Evolutionary conservation across 176 grass and related monocot species (phyloP), one percentile per base, ranked within the genome.

Genomic region (Avena eriantha): DNA sequence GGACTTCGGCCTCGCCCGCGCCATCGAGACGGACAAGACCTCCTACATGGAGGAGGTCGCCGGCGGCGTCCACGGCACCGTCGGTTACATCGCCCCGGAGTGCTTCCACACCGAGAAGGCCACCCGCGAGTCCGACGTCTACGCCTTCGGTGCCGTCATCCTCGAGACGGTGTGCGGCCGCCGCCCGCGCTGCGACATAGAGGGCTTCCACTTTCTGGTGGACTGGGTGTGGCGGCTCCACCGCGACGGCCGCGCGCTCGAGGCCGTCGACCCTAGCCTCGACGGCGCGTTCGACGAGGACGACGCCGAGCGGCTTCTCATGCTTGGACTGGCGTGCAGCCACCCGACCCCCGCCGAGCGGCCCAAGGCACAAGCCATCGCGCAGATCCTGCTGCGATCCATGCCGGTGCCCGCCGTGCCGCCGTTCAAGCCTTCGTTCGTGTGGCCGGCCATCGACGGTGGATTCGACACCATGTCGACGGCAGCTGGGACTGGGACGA

Each of bases 91-190:
- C 31, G 97, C 97, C 9, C 94, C 94, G 0, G 97, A 99, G 84
- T 99, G 87, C 86, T 99, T 99, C 94, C 96, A 94, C 93, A 96
- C 93, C 10, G 96, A 94, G 57, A 92, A 91, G 86, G 96, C 96
- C 36, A 98, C 96, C 7, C 92, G 93, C 3, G 93, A 98, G 86
- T 96, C 96, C 12, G 96, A 98, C 64, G 88, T 98, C 22, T 98
- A 88, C 55, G 93, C 83, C 16, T 98, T 98, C 61, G 96, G 96
- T 47, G 96, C 93, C 73, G 88, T 95, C 56, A 82, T 96, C 19
- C 82, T 98, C 3, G 93, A 98, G 92, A 88, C 90, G 1, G 93
- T 96, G 2, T 94, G 90, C 82, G 92, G 96, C 79, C 92, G 93
- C 70, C 92, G 93, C 39, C 93, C 93, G 13, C 87, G 88, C 51